These are phyloP conservation scores for Colletotrichum sublineola DNA, from an alignment of 2,329 filamentous ascomycete genomes.

Conservation along the genomic window DNA sequence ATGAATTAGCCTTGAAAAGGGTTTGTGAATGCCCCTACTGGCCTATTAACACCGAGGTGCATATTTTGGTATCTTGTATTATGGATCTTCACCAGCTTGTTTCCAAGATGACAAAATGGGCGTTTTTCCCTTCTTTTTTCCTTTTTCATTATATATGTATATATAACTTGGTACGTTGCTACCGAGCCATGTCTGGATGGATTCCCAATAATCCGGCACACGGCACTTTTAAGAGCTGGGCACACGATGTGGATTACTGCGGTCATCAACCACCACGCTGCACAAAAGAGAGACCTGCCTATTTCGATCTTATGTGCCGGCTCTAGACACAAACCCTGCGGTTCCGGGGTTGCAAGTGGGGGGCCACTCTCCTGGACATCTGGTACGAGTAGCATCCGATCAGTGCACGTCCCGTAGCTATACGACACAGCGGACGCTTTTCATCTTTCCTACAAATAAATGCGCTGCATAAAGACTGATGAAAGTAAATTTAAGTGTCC, in stretches of 20 bases:
- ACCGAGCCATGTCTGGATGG: background rate
- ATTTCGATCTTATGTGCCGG: slow-evolving; percentile 28
- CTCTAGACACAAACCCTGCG: slow-evolving; percentile 15
- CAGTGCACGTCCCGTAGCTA: background rate
- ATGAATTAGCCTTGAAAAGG: background rate
- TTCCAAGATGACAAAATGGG: background rate
- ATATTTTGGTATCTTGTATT: background rate
- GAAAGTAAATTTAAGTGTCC: background rate
- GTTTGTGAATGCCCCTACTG: background rate
- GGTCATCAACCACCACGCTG: slow-evolving; percentile 2
- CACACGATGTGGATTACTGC: background rate
- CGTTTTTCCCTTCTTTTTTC: background rate
- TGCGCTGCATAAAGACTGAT: background rate
- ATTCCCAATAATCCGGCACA: slow-evolving; percentile 6
- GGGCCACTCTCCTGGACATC: slow-evolving; percentile 1
- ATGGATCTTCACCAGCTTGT: too few relatives aligned
- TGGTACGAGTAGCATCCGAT: slow-evolving; percentile 7
- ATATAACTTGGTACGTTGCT: background rate
- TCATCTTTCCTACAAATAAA: background rate
- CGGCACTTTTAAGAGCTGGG: slow-evolving; percentile 31
- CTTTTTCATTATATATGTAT: too few relatives aligned
- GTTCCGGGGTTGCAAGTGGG: background rate
- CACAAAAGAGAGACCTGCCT: slow-evolving; percentile 25
- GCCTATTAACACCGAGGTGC: background rate
- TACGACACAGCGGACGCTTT: background rate